Evolutionary conservation across 371 early-diverging fungal genomes (phyloP), one percentile per base, ranked within the genome.

Genomic region (Mortierella sp.): DNA sequence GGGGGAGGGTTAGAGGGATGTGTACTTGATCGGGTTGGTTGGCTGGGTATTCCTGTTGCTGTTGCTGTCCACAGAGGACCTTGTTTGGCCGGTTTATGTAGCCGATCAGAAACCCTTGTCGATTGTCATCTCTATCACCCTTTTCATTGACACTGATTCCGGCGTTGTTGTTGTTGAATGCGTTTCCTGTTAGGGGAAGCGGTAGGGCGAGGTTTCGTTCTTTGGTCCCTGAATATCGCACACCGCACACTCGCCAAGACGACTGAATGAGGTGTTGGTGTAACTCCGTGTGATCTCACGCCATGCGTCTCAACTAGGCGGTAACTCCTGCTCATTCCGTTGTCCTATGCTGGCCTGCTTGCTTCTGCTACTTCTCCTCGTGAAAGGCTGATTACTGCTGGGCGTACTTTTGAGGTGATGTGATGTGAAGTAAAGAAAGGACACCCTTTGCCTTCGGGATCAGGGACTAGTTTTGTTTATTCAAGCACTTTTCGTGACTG

Each of bases 361-460:
- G 6, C 43, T 40, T 40, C 43, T 40, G 6, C 43, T 4, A 40
- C 4, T 24, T 24, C 53, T 53, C 53, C 16, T 53, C 6, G 53
- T 24, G 53, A 53, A 24, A 16, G 53, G 16, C 13, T 46, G 48
- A 46, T 46, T 46, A 46, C 48, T 53, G 53, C 53, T 21, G 13
- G 48, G 21, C 53, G 13, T 53, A 53, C 53, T 53, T 53, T 53
- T 53, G 59, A 31, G 14, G 64, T 53, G 37, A 37, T 59, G 64
- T 37, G 64, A 16, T 64, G 31, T 64, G 64, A 37, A 14, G 64
- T 64, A 9, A 59, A 64, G 37, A 64, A 57, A 9, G 19, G 24
- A 53, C n/a, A 53, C 48, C n/a, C n/a, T n/a, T n/a, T n/a, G 48
- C 48, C 64, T 64, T 64, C 64, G 64, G 64, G 64, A 64, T 64